Percentiles rank a stretch among this genome's conserved stretches.
phyloP scores from a whole-genome alignment of 371 early-diverging fungal species.

The Mucor mucedo region DNA sequence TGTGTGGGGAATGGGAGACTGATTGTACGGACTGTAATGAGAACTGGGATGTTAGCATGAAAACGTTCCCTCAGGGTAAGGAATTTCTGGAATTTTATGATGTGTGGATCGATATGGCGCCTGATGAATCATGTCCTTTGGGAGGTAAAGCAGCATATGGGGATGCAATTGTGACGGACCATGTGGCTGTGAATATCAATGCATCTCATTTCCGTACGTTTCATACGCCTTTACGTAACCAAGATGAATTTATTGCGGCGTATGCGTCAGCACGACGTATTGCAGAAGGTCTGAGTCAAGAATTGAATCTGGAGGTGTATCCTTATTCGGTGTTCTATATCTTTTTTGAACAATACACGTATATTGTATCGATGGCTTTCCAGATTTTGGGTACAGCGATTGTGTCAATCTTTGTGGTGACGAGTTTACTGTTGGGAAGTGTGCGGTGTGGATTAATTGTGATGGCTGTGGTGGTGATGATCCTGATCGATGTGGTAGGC shows the following conservation, averaged over 20 bases:
- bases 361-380: constrained; percentile 62
- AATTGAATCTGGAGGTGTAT: constrained; percentile 60
- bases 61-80: constrained; percentile 63
- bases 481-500: constrained; percentile 69
- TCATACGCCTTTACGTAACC: constrained; percentile 67
- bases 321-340: constrained; percentile 80
- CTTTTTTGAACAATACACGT: constrained; percentile 79
- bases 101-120: constrained; percentile 62
- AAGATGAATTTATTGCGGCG: constrained; percentile 71
- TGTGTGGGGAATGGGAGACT: constrained; percentile 62
- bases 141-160: constrained; percentile 78
- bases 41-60: constrained; percentile 63
- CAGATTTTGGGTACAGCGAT: constrained; percentile 62
- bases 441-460: constrained; percentile 64
- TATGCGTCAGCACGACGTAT: constrained; percentile 70
- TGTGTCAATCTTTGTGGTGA: constrained; percentile 65
- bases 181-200: constrained; percentile 39
- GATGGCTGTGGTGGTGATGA: constrained; percentile 66
- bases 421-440: constrained; percentile 61
- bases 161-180: constrained; percentile 56
- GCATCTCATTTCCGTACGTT: constrained; percentile 76
- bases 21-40: constrained; percentile 64
- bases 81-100: constrained; percentile 62
- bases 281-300: constrained; percentile 55
- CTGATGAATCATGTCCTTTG: constrained; percentile 69